Evolutionary conservation across 140 eudicot genomes (phyloP), one percentile per base, ranked within the genome.

Genomic region (Artemisia princeps): DNA sequence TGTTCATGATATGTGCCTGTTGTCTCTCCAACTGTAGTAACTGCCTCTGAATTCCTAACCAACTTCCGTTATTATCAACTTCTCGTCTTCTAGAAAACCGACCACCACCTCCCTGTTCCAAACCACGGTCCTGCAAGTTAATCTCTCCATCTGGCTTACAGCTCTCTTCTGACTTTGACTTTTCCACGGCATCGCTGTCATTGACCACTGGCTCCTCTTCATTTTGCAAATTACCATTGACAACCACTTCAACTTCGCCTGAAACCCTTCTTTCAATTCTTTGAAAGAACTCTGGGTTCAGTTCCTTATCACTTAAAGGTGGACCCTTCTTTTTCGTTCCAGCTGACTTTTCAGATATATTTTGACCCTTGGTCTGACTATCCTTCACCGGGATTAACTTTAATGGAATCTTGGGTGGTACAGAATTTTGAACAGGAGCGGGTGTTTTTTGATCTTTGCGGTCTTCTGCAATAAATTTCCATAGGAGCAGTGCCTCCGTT

Each of bases 41-140:
- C 46, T 87, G 98, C 81, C 95, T 81, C 71, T 85, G 98, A 44
- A 91, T 91, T 42, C 86, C 87, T 83, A 87, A 69, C 89, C 89
- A 85, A 75, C 82, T 92, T 55, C 84, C 84, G 64, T 67, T 68
- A 71, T 77, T 79, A 55, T 78, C 87, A 57, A 46, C 50, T 24
- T 88, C 87, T 26, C 64, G 80, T 26, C 74, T 80, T 67, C 74
- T 83, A 51, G 65, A 60, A 78, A 63, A 24, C 6, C 33, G 62
- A 65, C 65, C 63, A 24, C 76, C 64, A 14, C 64, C 42, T 64
- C 80, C 81, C 20, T 66, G 73, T 72, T 80, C 90, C 68, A 48
- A 37, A n/a, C 15, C 72, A 70, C 65, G 62, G 60, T 70, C 64
- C 51, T 70, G 59, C 42, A 60, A 7, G 69, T 78, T 69, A 26